Percentiles rank a stretch among this genome's conserved stretches.
Evolutionary conservation across 73 alveolate genomes (phyloP).

Genomic region (Uronychia setigera): DNA sequence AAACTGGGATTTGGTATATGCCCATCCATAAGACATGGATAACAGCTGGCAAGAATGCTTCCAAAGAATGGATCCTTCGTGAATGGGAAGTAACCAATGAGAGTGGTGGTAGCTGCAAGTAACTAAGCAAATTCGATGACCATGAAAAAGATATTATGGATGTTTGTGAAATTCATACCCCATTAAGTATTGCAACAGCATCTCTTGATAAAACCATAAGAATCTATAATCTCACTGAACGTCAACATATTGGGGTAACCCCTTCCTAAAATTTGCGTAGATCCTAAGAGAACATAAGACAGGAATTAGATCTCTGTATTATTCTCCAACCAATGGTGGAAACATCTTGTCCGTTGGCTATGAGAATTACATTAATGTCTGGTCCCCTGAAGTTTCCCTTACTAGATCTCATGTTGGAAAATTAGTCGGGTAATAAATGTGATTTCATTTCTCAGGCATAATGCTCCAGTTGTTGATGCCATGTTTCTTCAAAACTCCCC

Average conservation of each 20-base stretch:
- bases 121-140: not conserved
- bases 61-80: conserved; percentile 67
- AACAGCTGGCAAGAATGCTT: conserved; percentile 67
- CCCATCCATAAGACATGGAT: conserved; percentile 84
- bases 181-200: conserved; percentile 85
- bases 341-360: conserved; percentile 89
- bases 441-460: conserved; percentile 90
- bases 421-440: conserved; percentile 87
- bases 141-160: conserved; percentile 64
- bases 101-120: not conserved
- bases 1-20: conserved; percentile 86
- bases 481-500: conserved; percentile 79
- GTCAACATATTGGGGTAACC: conserved; percentile 62
- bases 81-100: conserved; percentile 47
- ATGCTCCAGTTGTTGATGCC: conserved; percentile 84
- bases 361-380: conserved; percentile 90
- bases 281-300: conserved; percentile 73
- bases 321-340: conserved; percentile 87
- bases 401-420: conserved; percentile 79
- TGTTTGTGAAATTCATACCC: conserved; percentile 78
- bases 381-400: conserved; percentile 79
- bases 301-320: conserved; percentile 89
- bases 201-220: conserved; percentile 85
- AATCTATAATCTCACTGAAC: conserved; percentile 76
- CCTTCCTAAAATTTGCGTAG: not conserved